A percentile compares a stretch with the other conserved stretches of the same genome.
phyloP scores from a whole-genome alignment of 257 asterid genomes.

The Eustoma russellianum region DNA sequence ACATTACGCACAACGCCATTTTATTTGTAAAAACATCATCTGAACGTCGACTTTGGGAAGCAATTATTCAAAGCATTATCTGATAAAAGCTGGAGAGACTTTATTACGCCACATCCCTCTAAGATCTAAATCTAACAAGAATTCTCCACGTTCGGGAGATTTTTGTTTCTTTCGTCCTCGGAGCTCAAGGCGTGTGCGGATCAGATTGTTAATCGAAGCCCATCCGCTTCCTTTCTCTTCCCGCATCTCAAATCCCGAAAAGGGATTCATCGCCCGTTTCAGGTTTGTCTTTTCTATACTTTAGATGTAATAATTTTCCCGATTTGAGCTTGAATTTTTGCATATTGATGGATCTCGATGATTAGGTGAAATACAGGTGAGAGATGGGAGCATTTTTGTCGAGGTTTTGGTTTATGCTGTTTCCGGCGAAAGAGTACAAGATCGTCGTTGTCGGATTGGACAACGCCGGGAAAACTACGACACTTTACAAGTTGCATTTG shows the following conservation, averaged over 20 bases:
- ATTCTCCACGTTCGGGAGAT: no score
- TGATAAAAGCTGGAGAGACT: no score
- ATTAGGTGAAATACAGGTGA: slow-evolving; percentile 7
- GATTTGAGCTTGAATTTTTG: neutral
- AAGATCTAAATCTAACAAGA: no score
- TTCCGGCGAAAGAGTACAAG: slow-evolving; percentile 96
- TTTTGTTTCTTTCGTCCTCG: no score
- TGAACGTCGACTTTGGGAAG: no score
- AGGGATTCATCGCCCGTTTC: neutral
- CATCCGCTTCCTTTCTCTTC: neutral
- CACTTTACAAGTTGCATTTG: slow-evolving; percentile 66
- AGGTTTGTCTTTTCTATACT: neutral
- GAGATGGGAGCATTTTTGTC: slow-evolving; percentile 81
- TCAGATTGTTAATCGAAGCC: neutral
- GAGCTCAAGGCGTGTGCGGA: neutral
- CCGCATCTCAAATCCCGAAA: neutral
- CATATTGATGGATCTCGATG: neutral
- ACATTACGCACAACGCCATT: no score
- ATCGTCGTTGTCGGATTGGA: slow-evolving; percentile 95
- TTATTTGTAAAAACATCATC: no score
- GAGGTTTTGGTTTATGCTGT: slow-evolving; percentile 87
- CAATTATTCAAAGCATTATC: no score
- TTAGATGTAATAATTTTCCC: neutral
- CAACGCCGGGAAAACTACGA: slow-evolving; percentile 97
- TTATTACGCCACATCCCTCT: no score